phyloP scores from a whole-genome alignment of 1,139 yeast species.

The Blastobotrys persicus region DNA sequence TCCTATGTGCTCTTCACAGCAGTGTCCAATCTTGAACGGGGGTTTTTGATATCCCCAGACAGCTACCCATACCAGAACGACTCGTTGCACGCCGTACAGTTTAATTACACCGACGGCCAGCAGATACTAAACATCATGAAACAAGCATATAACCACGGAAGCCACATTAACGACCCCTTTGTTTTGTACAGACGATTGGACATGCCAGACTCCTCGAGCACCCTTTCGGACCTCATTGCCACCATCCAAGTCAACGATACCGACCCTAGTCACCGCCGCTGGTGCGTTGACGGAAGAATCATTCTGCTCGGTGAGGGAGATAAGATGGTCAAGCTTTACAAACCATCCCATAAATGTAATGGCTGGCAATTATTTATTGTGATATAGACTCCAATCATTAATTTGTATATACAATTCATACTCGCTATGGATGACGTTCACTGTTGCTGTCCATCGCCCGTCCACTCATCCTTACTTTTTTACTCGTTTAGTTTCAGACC shows the following conservation, averaged over 20 bases:
- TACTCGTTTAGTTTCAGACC: too few species aligned
- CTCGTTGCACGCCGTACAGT: slow-evolving; percentile 54
- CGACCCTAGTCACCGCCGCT: slow-evolving; percentile 29
- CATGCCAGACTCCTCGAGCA: slow-evolving; percentile 8
- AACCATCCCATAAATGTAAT: slow-evolving; percentile 26
- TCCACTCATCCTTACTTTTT: neutral
- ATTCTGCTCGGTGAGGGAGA: slow-evolving; percentile 24
- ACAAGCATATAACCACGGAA: slow-evolving; percentile 57
- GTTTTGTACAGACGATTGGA: slow-evolving; percentile 32
- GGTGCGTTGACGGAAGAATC: slow-evolving; percentile 40
- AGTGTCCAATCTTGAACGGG: slow-evolving; percentile 61
- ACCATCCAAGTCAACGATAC: slow-evolving; percentile 25
- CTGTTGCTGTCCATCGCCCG: too few species aligned
- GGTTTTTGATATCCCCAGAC: slow-evolving; percentile 69
- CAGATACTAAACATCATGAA: slow-evolving; percentile 56
- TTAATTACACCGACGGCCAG: slow-evolving; percentile 40
- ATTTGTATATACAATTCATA: neutral
- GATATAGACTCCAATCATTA: slow-evolving; percentile 8
- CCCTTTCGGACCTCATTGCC: slow-evolving; percentile 14
- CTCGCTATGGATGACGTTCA: neutral
- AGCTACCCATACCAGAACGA: slow-evolving; percentile 51
- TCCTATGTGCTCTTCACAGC: slow-evolving; percentile 69
- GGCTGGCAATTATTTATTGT: slow-evolving; percentile 35
- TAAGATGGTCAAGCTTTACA: slow-evolving; percentile 25
- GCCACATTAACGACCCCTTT: slow-evolving; percentile 46